Evolutionary conservation across 2,329 filamentous ascomycete species (phyloP).

Genomic region (Aschersonia sp.): DNA sequence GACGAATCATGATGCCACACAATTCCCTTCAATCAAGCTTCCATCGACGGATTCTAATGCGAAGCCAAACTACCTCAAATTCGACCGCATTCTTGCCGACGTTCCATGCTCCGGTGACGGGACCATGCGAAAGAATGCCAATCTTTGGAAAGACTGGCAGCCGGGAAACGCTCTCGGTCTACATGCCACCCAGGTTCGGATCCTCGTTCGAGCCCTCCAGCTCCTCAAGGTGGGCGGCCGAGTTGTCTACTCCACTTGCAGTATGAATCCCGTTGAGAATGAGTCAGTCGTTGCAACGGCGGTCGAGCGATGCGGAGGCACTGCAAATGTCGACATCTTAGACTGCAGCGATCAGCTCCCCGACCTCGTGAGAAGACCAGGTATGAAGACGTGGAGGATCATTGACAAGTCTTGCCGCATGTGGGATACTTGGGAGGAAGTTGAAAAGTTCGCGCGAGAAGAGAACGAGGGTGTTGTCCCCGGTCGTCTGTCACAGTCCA

Average conservation of each 20-base stretch:
- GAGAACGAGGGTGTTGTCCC: slow-evolving; percentile 40
- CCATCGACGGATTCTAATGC: slow-evolving; percentile 39
- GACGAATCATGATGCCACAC: slow-evolving; percentile 92
- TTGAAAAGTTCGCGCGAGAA: slow-evolving; percentile 53
- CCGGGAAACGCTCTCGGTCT: slow-evolving; percentile 78
- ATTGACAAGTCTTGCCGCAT: slow-evolving; percentile 74
- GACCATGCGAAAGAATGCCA: slow-evolving; percentile 82
- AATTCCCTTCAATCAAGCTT: slow-evolving; percentile 88
- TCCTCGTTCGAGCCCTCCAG: slow-evolving; percentile 81
- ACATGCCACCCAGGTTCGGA: slow-evolving; percentile 74
- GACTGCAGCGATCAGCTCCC: slow-evolving; percentile 71
- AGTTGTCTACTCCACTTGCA: slow-evolving; percentile 96
- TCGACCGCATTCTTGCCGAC: slow-evolving; percentile 90
- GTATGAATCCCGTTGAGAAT: slow-evolving; percentile 96
- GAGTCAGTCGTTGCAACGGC: slow-evolving; percentile 82
- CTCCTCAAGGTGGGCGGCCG: slow-evolving; percentile 91
- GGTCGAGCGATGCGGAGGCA: slow-evolving; percentile 78
- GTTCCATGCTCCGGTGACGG: slow-evolving; percentile 96
- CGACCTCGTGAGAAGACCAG: slow-evolving; percentile 59
- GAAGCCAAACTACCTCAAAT: slow-evolving; percentile 69
- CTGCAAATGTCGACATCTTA: slow-evolving; percentile 65
- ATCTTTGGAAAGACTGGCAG: slow-evolving; percentile 91
- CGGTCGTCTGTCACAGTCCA: slow-evolving; percentile 57
- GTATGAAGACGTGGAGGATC: slow-evolving; percentile 72
- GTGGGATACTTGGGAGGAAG: slow-evolving; percentile 70